Conservation (phyloP, 148 eudicot genomes). For the Diospyros lotus region DNA sequence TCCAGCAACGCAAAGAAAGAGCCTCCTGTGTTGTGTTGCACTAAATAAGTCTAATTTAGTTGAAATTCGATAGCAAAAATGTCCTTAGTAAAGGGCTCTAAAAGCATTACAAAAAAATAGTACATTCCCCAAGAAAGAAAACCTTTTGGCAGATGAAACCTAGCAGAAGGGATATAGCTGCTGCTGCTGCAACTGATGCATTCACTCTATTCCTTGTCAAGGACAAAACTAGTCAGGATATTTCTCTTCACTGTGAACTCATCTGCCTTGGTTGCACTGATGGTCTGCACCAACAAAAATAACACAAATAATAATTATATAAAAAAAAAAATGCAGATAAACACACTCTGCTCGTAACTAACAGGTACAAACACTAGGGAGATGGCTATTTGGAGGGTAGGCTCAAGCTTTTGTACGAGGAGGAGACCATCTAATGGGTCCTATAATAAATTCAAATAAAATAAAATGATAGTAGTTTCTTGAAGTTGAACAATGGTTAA, state of each 20-base stretch:
- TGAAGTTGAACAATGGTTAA: too few relatives aligned
- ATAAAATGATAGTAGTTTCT: too few relatives aligned
- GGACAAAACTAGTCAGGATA: slow-evolving; percentile 46
- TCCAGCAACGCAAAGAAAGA: too few relatives aligned
- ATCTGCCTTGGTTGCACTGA: slow-evolving; percentile 73
- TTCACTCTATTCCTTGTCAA: too few relatives aligned
- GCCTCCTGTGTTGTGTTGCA: too few relatives aligned
- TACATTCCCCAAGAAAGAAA: background rate
- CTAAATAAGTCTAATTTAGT: background rate
- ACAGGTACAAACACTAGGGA: background rate
- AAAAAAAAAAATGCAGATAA: too few relatives aligned
- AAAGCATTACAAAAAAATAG: slow-evolving; percentile 1
- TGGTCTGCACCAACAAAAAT: slow-evolving; percentile 55
- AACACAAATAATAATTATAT: background rate
- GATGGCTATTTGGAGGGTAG: too few relatives aligned
- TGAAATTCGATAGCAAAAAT: slow-evolving; percentile 2
- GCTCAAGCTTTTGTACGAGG: too few relatives aligned
- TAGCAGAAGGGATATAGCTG: background rate
- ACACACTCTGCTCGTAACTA: background rate
- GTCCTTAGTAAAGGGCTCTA: background rate
- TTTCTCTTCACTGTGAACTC: slow-evolving; percentile 97
- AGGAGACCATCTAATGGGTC: too few relatives aligned
- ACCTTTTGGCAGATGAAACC: background rate
- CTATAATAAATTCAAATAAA: too few relatives aligned
- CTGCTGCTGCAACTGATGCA: slow-evolving; percentile 27